Base-by-base conservation (phyloP, 176 grass and related monocot species). In the Phragmites australis region DNA sequence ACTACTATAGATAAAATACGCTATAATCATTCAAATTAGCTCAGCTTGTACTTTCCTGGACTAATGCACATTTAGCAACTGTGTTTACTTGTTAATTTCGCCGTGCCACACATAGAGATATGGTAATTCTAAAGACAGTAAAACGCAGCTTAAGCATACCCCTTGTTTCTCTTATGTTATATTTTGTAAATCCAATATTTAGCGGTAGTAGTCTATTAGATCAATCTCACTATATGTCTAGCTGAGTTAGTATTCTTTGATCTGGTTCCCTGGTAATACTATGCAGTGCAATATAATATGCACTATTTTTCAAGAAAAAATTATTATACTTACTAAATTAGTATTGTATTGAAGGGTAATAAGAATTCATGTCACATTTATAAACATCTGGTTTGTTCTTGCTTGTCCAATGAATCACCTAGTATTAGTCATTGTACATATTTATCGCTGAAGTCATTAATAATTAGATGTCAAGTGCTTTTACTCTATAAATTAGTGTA, bases 391-490 rank as follows among this genome's bases (percentile, higher is more conserved):
- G 31, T 45, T 40, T 79, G 23, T 6, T 45, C 42, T 15, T 50
- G 1, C 37, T 65, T 50, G 59, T 6, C 29, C 1, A 2, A 3
- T 65, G 47, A 52, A 52, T 52, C 29, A 13, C 31, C 4, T n/a
- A 51, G 29, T 47, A 34, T 21, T 34, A 6, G 39, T 51, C 15
- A 18, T 2, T 42, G 34, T 53, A 11, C 47, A 41, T 66, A 21
- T 53, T 81, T 19, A n/a, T 81, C 15, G 8, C 58, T 65, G 8
- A 67, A 74, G 40, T 74, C 21, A n/a, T 81, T 52, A 44, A 19
- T 42, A 87, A 47, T 61, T 76, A 19, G 23, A 75, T 42, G 17
- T 46, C 8, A 3, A n/a, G n/a, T n/a, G n/a, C 27, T 3, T 86
- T 57, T 22, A 9, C 39, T 57, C 63, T n/a, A 55, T 27, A 63